These are phyloP conservation scores for Priceomyces haplophilus DNA, from an alignment of 805 yeast species.

Conservation along the genomic window DNA sequence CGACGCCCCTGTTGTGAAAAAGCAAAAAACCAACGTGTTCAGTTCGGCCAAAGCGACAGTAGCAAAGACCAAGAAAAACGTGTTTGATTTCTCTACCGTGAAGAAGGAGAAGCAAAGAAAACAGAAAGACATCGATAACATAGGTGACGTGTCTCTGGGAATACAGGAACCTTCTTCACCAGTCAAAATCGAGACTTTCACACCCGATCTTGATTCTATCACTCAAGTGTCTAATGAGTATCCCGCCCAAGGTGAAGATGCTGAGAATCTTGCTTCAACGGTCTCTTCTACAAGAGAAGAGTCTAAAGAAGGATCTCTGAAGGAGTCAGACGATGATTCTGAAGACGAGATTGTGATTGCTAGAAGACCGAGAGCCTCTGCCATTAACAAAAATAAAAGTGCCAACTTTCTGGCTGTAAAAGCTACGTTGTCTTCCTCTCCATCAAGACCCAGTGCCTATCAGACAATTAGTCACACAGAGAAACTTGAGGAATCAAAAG, in stretches of 20 bases:
- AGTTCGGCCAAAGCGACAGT: constrained; percentile 16
- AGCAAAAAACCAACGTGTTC: constrained; percentile 15
- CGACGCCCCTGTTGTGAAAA: constrained; percentile 15
- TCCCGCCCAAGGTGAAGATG: constrained; percentile 8
- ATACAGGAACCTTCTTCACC: constrained; percentile 38
- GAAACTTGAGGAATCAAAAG: constrained; percentile 27
- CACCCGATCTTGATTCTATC: constrained; percentile 4
- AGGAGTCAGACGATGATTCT: constrained; percentile 37
- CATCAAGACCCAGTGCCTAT: constrained; percentile 16
- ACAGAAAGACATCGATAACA: constrained; percentile 26
- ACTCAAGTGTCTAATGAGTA: constrained; percentile 14
- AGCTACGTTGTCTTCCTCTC: constrained; percentile 23
- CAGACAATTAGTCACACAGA: constrained; percentile 28
- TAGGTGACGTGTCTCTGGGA: constrained; percentile 23
- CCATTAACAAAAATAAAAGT: constrained; percentile 39
- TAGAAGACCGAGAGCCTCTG: constrained; percentile 49
- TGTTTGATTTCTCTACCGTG: constrained; percentile 25
- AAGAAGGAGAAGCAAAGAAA: constrained; percentile 15
- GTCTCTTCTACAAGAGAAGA: neutral
- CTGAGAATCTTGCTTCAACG: neutral
- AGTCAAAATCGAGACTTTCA: constrained; percentile 16
- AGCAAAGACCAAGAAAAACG: constrained; percentile 15
- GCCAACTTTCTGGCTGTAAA: constrained; percentile 40
- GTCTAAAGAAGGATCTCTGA: constrained; percentile 13
- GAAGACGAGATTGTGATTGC: constrained; percentile 60